Conservation (phyloP, 345 rosid genomes). For the Camelina sativa region DNA sequence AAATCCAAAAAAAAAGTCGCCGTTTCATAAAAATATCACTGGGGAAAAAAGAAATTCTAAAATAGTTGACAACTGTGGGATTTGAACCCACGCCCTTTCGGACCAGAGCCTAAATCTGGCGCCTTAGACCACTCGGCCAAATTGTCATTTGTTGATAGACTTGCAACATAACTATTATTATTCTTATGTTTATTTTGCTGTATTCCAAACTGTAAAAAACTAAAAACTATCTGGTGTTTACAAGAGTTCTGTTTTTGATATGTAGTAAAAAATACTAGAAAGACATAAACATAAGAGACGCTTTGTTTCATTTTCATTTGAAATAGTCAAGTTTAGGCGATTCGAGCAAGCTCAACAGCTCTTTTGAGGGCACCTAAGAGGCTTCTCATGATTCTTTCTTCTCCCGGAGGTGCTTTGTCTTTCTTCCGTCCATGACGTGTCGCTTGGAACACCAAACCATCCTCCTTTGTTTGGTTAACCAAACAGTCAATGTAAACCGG, state of each 20-base stretch:
- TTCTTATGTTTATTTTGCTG: no score
- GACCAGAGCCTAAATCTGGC: constrained; percentile 99
- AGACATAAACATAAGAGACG: not conserved
- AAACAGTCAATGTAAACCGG: constrained; percentile 83
- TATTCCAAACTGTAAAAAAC: no score
- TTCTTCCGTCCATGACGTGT: constrained; percentile 70
- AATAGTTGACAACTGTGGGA: constrained; percentile 99
- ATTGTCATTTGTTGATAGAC: constrained; percentile 45
- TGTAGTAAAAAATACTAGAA: not conserved
- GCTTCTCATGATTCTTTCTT: constrained; percentile 94
- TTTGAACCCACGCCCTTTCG: constrained; percentile 99
- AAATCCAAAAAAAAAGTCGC: not conserved
- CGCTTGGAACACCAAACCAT: constrained; percentile 62
- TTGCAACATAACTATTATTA: no score
- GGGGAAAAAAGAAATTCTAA: rapidly evolving
- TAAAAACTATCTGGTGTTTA: no score
- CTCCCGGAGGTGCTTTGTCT: constrained; percentile 79
- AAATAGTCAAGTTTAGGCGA: constrained; percentile 14
- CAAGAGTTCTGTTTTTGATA: not conserved
- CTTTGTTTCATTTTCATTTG: not conserved
- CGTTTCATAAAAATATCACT: not conserved
- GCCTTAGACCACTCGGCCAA: constrained; percentile 99
- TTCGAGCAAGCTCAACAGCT: constrained; percentile 71
- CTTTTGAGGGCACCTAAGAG: constrained; percentile 75
- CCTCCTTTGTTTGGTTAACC: constrained; percentile 57